Conservation (phyloP, 169 alveolate genomes). For the Babesia ovata region DNA sequence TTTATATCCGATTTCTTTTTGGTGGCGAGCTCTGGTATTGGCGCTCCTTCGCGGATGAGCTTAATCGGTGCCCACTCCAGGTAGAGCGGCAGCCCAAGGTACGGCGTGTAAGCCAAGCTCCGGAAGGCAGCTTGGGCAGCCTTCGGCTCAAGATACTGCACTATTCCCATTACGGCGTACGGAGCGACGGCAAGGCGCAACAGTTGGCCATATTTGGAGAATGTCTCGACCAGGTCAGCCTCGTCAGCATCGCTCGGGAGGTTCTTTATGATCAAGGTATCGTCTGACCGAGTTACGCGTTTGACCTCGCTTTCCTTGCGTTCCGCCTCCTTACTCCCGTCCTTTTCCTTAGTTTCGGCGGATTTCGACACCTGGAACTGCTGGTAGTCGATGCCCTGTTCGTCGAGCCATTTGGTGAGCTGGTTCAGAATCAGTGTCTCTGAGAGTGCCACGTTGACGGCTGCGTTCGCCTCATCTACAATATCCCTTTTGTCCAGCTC, state of each 20-base stretch:
- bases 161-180: constrained; percentile 86
- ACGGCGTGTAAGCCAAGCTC: constrained; percentile 83
- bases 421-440: constrained; percentile 91
- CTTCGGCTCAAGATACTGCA: constrained; percentile 79
- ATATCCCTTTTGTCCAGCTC: constrained; percentile 83
- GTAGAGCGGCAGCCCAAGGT: constrained; percentile 85
- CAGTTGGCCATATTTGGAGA: constrained; percentile 84
- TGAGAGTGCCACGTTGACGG: constrained; percentile 88
- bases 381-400: constrained; percentile 88
- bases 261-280: constrained; percentile 75
- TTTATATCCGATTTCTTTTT: background rate
- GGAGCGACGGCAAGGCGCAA: constrained; percentile 86
- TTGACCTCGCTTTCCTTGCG: background rate
- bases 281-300: constrained; percentile 36
- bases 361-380: constrained; percentile 67
- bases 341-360: background rate
- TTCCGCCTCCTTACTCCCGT: constrained; percentile 8
- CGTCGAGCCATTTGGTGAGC: constrained; percentile 92
- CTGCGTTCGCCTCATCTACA: constrained; percentile 84
- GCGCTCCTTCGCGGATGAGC: constrained; percentile 38
- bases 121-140: constrained; percentile 88
- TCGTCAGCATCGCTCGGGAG: constrained; percentile 73
- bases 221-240: constrained; percentile 80
- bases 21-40: constrained; percentile 2
- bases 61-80: constrained; percentile 91